These are phyloP conservation scores for Ustilago cynodontis DNA, from an alignment of 1,284 basidiomycete species.

Conservation along the genomic window DNA sequence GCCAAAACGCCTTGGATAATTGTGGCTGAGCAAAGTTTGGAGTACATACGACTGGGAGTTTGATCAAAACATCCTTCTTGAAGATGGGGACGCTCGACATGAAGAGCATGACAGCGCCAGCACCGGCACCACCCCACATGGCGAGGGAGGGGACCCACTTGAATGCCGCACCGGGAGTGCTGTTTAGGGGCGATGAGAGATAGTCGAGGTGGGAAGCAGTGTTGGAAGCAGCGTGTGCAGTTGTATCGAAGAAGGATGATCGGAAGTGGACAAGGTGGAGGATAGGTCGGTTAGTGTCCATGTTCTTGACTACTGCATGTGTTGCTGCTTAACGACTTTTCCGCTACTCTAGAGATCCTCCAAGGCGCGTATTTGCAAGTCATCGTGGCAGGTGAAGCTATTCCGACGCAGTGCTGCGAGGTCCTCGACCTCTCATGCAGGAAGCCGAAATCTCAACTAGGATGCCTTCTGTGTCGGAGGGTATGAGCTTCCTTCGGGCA, in stretches of 20 bases:
- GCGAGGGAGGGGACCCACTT: slow-evolving; percentile 63
- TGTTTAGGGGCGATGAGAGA: not conserved
- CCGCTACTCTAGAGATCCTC: not conserved
- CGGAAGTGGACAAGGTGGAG: not conserved
- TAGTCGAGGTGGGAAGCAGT: not conserved
- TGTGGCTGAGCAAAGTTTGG: not conserved
- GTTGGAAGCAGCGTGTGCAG: not conserved
- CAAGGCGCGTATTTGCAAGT: not conserved
- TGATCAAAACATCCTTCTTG: slow-evolving; percentile 62
- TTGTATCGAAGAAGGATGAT: not conserved
- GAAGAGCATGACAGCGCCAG: slow-evolving; percentile 61
- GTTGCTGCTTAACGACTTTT: not conserved
- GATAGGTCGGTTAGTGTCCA: not conserved
- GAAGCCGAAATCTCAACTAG: not conserved
- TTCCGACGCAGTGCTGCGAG: not conserved
- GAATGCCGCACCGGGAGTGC: slow-evolving; percentile 37
- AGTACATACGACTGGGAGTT: slow-evolving; percentile 53
- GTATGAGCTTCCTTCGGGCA: no score
- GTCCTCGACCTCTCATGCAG: not conserved
- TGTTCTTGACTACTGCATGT: not conserved
- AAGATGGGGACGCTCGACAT: slow-evolving; percentile 62
- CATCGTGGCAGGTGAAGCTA: not conserved
- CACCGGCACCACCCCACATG: slow-evolving; percentile 62
- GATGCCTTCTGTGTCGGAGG: not conserved
- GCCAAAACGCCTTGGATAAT: no score